Evolutionary conservation across 208 protist genomes (phyloP), one percentile per base, ranked within the genome.

Genomic region (Tritrichomonas foetus): DNA sequence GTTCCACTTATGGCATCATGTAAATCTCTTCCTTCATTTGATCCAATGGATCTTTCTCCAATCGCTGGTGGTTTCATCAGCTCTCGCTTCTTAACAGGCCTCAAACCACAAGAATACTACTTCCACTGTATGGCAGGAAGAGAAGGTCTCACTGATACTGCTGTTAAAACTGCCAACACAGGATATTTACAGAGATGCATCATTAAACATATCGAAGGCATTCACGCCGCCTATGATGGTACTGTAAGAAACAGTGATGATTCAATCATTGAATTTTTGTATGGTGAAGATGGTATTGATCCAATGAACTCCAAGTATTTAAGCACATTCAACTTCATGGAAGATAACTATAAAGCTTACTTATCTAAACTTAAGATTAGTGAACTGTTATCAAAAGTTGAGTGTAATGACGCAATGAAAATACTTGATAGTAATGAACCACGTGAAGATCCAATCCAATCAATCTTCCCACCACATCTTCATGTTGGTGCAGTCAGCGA

Each of bases 121-220:
- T 99, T 99, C 96, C 99, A 99, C 96, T 98, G 98, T 95, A 99
- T 99, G 98, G 99, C 99, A 41, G 99, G 99, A 93, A 97, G 99
- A 92, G 99, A 99, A 95, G 94, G 99, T 98, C 96, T 99, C 8
- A 98, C 99, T 94, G 99, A 99, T 96, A 99, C 99, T 33, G 99
- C 99, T 44, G 98, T 99, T 36, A 99, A 99, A 95, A 99, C 99
- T 41, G 97, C 97, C 27, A 66, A 97, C 94, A 99, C 98, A 20
- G 99, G 99, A n/a, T 95, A 94, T 94, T 78, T 96, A 64, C 95
- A 96, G 89, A 75, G 95, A 57, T 96, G 98, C 95, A 96, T 99
- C 30, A 97, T 99, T 94, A 99, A 99, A 94, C 97, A 98, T 61
- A 96, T 99, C 44, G 98, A 99, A 96, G 96, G 96, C 72, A 93